These are phyloP conservation scores for Hirsutella rhossiliensis DNA, from an alignment of 2,329 filamentous ascomycete genomes.

Conservation along the genomic window DNA sequence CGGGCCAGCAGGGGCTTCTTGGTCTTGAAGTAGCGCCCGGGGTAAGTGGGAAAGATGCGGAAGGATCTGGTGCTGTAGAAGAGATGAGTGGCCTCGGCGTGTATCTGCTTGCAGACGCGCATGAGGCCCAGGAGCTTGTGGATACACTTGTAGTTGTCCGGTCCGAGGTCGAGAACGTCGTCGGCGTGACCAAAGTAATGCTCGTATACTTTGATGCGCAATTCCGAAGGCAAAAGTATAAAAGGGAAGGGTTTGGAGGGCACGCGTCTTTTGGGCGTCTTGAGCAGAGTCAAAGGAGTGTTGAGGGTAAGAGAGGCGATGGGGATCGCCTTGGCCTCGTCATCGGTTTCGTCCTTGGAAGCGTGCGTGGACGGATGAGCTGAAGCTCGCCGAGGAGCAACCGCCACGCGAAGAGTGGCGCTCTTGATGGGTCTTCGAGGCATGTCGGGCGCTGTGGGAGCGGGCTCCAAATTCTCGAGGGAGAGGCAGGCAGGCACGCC, in stretches of 20 bases:
- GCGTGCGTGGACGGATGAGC: constrained; percentile 22
- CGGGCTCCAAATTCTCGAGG: no score
- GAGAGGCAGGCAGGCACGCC: no score
- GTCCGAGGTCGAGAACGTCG: constrained; percentile 52
- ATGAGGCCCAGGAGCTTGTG: constrained; percentile 48
- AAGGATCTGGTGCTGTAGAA: constrained; percentile 54
- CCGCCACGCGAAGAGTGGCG: constrained; percentile 13
- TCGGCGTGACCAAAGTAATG: constrained; percentile 44
- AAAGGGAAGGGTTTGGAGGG: constrained; percentile 46
- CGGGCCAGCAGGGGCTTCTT: constrained; percentile 61
- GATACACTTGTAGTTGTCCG: constrained; percentile 50
- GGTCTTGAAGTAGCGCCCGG: constrained; percentile 57
- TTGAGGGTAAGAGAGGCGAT: constrained; percentile 32
- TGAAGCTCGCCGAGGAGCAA: constrained; percentile 20
- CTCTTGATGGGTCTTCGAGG: constrained; percentile 12
- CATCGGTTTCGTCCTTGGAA: constrained; percentile 26
- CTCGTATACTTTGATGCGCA: constrained; percentile 58
- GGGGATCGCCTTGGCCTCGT: constrained; percentile 25
- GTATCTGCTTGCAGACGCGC: constrained; percentile 46
- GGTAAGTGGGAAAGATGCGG: constrained; percentile 54
- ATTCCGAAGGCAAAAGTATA: constrained; percentile 54
- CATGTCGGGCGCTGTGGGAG: constrained; percentile 4
- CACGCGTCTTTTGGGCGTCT: constrained; percentile 15
- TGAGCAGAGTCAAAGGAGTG: constrained; percentile 19
- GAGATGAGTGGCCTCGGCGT: constrained; percentile 49